Base-by-base conservation (phyloP, 2,329 filamentous ascomycete species). In the Monilinia vaccinii-corymbosi region DNA sequence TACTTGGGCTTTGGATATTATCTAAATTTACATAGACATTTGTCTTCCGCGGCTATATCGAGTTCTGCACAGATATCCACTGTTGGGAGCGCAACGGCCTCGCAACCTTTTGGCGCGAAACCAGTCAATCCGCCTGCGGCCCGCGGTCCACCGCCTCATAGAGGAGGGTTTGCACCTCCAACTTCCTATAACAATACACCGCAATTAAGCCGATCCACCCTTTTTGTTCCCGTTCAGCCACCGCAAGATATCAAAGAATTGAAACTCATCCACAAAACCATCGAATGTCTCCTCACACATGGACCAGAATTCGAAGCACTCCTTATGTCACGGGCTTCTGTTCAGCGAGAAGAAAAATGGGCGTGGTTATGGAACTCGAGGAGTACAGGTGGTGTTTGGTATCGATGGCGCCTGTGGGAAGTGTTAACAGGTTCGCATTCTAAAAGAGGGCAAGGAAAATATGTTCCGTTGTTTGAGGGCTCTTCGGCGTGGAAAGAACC, bases 331-430 rank as follows among this genome's bases (percentile, higher is more conserved):
- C 81, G 89, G 21, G 83, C 88, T 0, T 85, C 91, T 58, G 88
- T 97, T 1, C 90, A 96, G 71, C 81, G 80, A 45, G 89, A 96
- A 62, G 89, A 96, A 72, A 91, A 87, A 65, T 97, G 93, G 85
- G 88, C 91, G 0, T 99, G 92, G 89, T 78, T 99, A 6, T 99
- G 90, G 86, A 88, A 97, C 72, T 82, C 91, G 23, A 82, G 86
- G 65, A 92, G 86, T 69, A 78, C 81, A 63, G 91, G 85, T 31
- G 93, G 88, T 18, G 82, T 95, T 18, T 99, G 92, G 81, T 97
- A 97, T 73, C 85, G 94, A 47, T 97, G 91, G 88, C 84, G 90
- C 48, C 71, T 97, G 48, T 97, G 92, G 89, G 86, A 94, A 67
- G 80, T 93, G 10, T 78, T 93, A n/a, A 91, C 88, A 1, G 85